These are phyloP conservation scores for Exserohilum turcica DNA, from an alignment of 2,329 filamentous ascomycete species.

Conservation along the genomic window DNA sequence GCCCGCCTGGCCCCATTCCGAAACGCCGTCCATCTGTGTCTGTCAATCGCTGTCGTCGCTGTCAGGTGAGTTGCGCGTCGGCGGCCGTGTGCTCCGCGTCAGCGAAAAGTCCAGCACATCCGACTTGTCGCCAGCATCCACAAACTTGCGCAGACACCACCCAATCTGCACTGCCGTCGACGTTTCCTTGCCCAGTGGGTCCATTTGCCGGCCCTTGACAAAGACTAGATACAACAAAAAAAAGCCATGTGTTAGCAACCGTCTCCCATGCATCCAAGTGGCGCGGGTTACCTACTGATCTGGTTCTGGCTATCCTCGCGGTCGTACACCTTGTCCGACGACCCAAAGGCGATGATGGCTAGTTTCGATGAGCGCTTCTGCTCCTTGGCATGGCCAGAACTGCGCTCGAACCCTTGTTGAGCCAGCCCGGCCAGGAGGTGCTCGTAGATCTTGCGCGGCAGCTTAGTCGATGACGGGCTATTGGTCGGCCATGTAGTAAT, in stretches of 20 bases:
- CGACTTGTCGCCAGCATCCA: conserved; percentile 51
- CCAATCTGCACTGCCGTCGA: conserved; percentile 52
- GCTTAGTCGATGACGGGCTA: conserved; percentile 46
- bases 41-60: conserved; percentile 44
- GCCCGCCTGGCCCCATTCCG: conserved; percentile 3
- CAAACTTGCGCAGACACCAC: conserved; percentile 53
- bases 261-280: too few relatives aligned
- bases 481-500: conserved; percentile 57
- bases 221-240: conserved; percentile 44
- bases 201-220: conserved; percentile 50
- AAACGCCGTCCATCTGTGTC: background rate
- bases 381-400: conserved; percentile 31
- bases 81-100: conserved; percentile 43
- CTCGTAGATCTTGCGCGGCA: conserved; percentile 54
- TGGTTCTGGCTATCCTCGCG: conserved; percentile 55
- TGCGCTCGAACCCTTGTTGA: conserved; percentile 46
- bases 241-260: background rate
- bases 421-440: conserved; percentile 51
- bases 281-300: conserved; percentile 33
- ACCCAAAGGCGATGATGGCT: conserved; percentile 54
- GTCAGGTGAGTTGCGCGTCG: conserved; percentile 40
- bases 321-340: conserved; percentile 54
- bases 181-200: conserved; percentile 50
- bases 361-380: conserved; percentile 45
- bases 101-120: conserved; percentile 55